Base-by-base conservation (phyloP, 352 stramenopile genomes). In the Sclerospora graminicola region DNA sequence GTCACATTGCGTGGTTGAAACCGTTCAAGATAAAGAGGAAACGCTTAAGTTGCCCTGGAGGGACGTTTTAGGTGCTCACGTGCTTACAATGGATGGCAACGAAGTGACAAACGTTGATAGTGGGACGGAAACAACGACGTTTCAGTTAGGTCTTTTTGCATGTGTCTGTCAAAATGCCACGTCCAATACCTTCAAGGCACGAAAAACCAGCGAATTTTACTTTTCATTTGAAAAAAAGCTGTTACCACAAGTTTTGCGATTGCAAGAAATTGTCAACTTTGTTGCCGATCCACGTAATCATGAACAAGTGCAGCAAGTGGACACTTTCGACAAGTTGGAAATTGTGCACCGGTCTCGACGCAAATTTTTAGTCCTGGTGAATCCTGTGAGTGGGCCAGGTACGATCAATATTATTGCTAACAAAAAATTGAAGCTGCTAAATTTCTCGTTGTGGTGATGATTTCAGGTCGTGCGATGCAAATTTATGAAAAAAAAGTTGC, bases 21-120 rank as follows among this genome's bases (percentile, higher is more conserved):
- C 35, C 7, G 9, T 33, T 13, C 1, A 30, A 14, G 39, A 9
- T 15, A 54, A 48, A 45, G 29, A 41, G 5, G 37, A 45, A 31
- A 43, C 19, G 9, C 36, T 77, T 5, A 39, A 54, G 10, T 31
- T 82, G 28, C 26, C 38, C 18, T 84, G 72, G 72, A 39, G 36
- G 13, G 66, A 80, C 34, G 57, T 84, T 8, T 51, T 84, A 14
- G 72, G 72, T 29, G 66, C 57, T 2, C 72, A 84, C 51, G 45
- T 84, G 40, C 50, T 75, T 41, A 76, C 64, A 6, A 40, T 49
- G 5, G 55, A 66, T 16, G 68, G 68, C 10, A 60, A 3, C 3
- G 4, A 26, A 26, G 21, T 26, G 21, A 26, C 21, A 26, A 7
- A 7, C 6, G 21, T 26, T 26, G 21, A 26, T 26, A 3, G 4